Conservation (phyloP, 306 rosid genomes). For the Neltuma alba region DNA sequence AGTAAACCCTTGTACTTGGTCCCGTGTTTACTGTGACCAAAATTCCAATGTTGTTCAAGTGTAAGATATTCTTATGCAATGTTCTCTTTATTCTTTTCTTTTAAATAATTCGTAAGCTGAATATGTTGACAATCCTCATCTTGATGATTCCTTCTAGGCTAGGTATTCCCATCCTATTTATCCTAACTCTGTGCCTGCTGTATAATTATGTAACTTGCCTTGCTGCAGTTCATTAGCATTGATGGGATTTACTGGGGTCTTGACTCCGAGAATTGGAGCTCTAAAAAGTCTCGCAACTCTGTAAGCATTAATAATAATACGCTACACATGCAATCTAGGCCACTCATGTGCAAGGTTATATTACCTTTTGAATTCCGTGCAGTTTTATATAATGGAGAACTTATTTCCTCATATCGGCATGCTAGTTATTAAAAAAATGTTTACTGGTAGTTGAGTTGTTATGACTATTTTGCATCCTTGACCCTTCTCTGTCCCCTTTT, state of each 20-base stretch:
- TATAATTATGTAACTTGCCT: slow-evolving; percentile 37
- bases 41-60: slow-evolving; percentile 61
- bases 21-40: slow-evolving; percentile 68
- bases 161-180: slow-evolving; percentile 24
- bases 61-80: slow-evolving; percentile 56
- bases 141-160: slow-evolving; percentile 16
- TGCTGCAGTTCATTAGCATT: slow-evolving; percentile 77
- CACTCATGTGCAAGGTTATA: background rate
- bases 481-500: background rate
- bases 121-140: slow-evolving; percentile 12
- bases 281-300: slow-evolving; percentile 63
- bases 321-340: slow-evolving; percentile 9
- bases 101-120: slow-evolving; percentile 30
- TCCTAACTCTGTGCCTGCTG: slow-evolving; percentile 21
- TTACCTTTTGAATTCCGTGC: background rate
- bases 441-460: background rate
- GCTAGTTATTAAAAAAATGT: slow-evolving; percentile 11
- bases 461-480: slow-evolving; percentile 6
- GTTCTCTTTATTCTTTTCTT: slow-evolving; percentile 14
- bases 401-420: slow-evolving; percentile 14
- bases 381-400: background rate
- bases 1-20: slow-evolving; percentile 98
- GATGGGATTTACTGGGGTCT: slow-evolving; percentile 80
- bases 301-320: slow-evolving; percentile 60
- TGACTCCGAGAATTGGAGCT: slow-evolving; percentile 77